These are phyloP conservation scores for Trichoderma guizhouense DNA, from an alignment of 2,329 filamentous ascomycete species.

Conservation along the genomic window DNA sequence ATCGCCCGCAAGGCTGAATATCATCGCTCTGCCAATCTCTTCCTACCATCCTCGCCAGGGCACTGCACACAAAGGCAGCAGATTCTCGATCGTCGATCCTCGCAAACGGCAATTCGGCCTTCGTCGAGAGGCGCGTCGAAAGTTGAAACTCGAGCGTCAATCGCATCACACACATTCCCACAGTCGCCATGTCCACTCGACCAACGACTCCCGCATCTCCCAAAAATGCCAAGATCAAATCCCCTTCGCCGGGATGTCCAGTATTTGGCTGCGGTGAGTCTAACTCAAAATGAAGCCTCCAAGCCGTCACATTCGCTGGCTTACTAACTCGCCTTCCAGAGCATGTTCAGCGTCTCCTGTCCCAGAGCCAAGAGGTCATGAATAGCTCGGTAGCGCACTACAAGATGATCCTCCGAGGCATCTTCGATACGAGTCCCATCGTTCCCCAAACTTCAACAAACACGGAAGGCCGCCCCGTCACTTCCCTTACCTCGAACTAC, in stretches of 20 bases:
- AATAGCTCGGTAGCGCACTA: slow-evolving; percentile 70
- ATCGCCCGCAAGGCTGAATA: not conserved
- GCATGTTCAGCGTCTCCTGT: slow-evolving; percentile 67
- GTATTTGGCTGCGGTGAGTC: slow-evolving; percentile 62
- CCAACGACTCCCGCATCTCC: slow-evolving; percentile 51
- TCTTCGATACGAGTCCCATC: slow-evolving; percentile 65
- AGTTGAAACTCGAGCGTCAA: not conserved
- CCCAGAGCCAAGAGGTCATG: slow-evolving; percentile 58
- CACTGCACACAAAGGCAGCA: not conserved
- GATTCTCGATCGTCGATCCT: not conserved
- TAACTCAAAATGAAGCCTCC: not conserved
- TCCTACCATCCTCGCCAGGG: no score
- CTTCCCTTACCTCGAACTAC: slow-evolving; percentile 64
- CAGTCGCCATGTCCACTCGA: slow-evolving; percentile 41
- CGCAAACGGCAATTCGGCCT: not conserved
- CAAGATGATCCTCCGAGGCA: slow-evolving; percentile 65
- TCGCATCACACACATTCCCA: not conserved
- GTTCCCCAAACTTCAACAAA: slow-evolving; percentile 63
- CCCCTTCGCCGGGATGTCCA: slow-evolving; percentile 55
- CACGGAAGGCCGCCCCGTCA: slow-evolving; percentile 54
- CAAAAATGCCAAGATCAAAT: slow-evolving; percentile 59
- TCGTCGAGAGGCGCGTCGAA: not conserved
- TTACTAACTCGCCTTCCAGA: slow-evolving; percentile 47
- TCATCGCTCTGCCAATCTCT: not conserved
- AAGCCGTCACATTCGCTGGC: not conserved